Conservation (phyloP, 768 basidiomycete species). For the Lactifluus volemus region DNA sequence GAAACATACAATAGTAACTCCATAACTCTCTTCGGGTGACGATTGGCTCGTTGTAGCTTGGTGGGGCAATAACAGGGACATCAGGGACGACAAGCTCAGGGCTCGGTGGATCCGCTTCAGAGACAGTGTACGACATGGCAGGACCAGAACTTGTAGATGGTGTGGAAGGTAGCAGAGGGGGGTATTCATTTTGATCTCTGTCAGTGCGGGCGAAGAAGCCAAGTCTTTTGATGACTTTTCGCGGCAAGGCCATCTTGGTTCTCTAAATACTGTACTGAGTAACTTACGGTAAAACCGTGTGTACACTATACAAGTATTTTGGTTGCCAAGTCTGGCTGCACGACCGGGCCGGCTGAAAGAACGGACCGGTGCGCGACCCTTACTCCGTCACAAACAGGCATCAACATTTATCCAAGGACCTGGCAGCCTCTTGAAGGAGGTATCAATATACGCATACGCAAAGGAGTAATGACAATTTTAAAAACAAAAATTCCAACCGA, state of each 20-base stretch:
- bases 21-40: constrained; percentile 69
- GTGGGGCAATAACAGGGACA: not conserved
- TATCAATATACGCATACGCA: no score
- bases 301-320: no score
- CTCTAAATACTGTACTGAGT: not conserved
- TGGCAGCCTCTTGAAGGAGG: no score
- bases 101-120: not conserved
- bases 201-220: not conserved
- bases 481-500: no score
- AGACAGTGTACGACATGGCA: constrained; percentile 4
- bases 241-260: not conserved
- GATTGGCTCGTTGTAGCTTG: constrained; percentile 43
- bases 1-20: constrained; percentile 63
- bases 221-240: not conserved
- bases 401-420: no score
- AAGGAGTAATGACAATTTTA: no score
- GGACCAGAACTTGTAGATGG: not conserved
- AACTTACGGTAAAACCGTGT: not conserved
- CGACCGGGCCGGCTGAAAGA: not conserved
- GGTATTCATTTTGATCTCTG: not conserved
- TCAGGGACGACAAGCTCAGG: not conserved
- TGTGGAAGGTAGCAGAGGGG: not conserved
- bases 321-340: no score
- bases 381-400: no score
- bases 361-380: no score